Base-by-base conservation (phyloP, 2,329 filamentous ascomycete genomes). In the Alternaria angustiovoidea region DNA sequence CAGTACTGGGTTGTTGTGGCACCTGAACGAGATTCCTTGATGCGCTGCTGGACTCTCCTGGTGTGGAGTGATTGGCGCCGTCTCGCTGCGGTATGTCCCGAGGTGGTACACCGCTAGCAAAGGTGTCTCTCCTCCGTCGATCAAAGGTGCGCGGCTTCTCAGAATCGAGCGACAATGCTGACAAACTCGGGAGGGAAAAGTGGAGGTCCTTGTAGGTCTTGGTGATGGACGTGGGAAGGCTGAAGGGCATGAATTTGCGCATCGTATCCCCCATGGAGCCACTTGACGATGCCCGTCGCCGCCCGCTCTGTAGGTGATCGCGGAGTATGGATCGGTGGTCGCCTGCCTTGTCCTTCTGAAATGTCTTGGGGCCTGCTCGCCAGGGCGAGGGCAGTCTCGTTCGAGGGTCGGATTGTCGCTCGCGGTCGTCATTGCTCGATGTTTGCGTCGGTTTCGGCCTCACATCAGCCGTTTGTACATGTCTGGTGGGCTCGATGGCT, bases 311-410 rank as follows among this genome's bases (percentile, higher is more conserved):
- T 41, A 81, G 71, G 44, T 75, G 76, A 53, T 83, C 74, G 11
- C 77, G 75, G 12, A 83, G 68, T 11, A 75, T 65, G 11, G 77
- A 67, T 54, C 75, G 75, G 34, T 78, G 76, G 34, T 77, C 76
- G 51, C 73, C 77, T 14, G 69, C 68, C 41, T 73, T 70, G 44
- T 76, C 72, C 26, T 66, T 62, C 24, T 60, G 57, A 61, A 78
- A 78, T 7, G 70, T 75, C 59, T 73, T 79, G 14, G 78, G 72
- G 1, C 72, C 75, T 12, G 79, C 75, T 22, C 78, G 76, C 81
- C 81, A 83, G 18, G 82, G 81, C n/a, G 81, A 83, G 44, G 81
- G 81, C 22, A 82, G 64, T 14, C 75, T 73, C 22, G 64, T 64
- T 11, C 64, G 57, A 14, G 66, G 53, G 8, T 69, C 67, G 26